Base-by-base conservation (phyloP, 2,329 filamentous ascomycete species). In the Pestalotiopsis sp. region DNA sequence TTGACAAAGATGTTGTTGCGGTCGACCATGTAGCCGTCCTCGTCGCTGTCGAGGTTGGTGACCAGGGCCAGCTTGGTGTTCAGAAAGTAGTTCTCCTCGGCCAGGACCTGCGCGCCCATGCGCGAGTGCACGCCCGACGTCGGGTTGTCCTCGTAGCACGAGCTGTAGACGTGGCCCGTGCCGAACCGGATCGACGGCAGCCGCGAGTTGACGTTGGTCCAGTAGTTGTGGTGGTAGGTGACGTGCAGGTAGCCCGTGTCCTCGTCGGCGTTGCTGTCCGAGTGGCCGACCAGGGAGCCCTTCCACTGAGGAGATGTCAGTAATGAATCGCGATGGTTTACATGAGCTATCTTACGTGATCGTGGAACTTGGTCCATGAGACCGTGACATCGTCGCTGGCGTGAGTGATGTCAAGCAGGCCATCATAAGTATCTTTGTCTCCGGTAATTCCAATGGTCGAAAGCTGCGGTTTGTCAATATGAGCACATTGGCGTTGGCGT, bases 201-300 rank as follows among this genome's bases (percentile, higher is more conserved):
- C 65, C 86, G 86, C 20, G 83, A 86, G 81, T 88, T 86, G 74
- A 88, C 78, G 79, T 88, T 87, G 67, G 74, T 69, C 79, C 81
- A 97, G 75, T 97, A 94, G 80, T 97, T 94, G 73, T 86, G 90
- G 13, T 88, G 87, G 72, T 90, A 90, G 11, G 87, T 93, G 71
- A 93, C 86, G 44, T 85, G 84, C 66, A 88, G 84, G 74, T 92
- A 88, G 57, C 87, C 83, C 2, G 88, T 88, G 76, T 92, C 92
- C 66, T 92, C 89, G 83, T 74, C 78, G 40, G 72, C 79, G 78
- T 88, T 88, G 76, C 70, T 81, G 79, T 89, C 84, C 24, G 82
- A 85, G 82, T 89, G 86, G 14, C 85, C 87, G 66, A 89, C 70
- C 4, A 76, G 68, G 52, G 72, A 72, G n/a, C 59, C 71, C 67